phyloP scores from a whole-genome alignment of 176 grass and related monocot species.

The Avena eriantha region DNA sequence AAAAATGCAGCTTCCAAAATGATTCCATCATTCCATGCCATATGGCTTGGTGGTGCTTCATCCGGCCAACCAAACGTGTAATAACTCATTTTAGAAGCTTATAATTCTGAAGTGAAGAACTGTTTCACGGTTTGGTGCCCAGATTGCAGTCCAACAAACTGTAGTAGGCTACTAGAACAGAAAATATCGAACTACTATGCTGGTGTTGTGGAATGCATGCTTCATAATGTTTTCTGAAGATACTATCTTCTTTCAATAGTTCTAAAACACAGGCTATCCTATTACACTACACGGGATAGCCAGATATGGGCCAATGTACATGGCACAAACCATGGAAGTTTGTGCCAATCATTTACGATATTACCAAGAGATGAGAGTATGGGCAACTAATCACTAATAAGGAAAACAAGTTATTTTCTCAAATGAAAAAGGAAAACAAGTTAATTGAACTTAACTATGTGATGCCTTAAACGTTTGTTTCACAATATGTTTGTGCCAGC shows the following conservation, averaged over 20 bases:
- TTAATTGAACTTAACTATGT: background rate
- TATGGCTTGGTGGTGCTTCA: background rate
- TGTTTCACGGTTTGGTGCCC: background rate
- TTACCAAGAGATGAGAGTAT: background rate
- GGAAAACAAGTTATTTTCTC: background rate
- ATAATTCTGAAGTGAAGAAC: background rate
- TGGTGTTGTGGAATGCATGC: background rate
- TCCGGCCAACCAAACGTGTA: background rate
- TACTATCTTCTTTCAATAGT: background rate
- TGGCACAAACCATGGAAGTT: background rate
- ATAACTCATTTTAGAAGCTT: background rate
- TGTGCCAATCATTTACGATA: background rate
- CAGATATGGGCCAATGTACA: background rate
- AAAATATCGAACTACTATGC: background rate
- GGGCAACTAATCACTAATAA: background rate
- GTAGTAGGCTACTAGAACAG: background rate
- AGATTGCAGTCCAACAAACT: background rate
- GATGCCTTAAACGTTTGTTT: background rate
- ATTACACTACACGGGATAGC: background rate
- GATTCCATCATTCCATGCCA: background rate
- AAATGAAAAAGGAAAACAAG: background rate
- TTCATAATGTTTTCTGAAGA: background rate
- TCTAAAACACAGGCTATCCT: background rate
- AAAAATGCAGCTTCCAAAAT: background rate
- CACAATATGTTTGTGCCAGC: background rate